Conservation (phyloP, 202 grass and related monocot species). For the Setaria italica region DNA sequence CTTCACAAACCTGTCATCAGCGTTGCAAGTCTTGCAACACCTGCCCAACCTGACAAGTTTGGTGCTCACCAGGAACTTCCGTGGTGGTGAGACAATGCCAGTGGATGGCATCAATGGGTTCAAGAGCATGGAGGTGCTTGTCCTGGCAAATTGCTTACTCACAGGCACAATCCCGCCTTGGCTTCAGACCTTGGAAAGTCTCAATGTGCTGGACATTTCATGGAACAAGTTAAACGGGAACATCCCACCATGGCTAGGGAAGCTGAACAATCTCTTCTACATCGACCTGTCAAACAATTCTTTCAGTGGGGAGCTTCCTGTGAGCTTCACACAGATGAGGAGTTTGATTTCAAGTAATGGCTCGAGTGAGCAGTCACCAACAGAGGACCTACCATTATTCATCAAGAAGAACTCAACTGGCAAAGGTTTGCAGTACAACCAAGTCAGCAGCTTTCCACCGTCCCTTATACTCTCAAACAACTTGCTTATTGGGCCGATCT, state of each 20-base stretch:
- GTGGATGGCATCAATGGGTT: slow-evolving; percentile 72
- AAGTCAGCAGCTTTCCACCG: slow-evolving; percentile 80
- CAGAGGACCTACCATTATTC: slow-evolving; percentile 66
- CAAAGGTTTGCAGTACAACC: slow-evolving; percentile 84
- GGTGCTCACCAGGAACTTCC: slow-evolving; percentile 82
- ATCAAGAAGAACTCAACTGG: slow-evolving; percentile 69
- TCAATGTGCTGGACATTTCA: slow-evolving; percentile 85
- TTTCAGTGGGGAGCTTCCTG: slow-evolving; percentile 70
- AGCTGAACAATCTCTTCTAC: slow-evolving; percentile 78
- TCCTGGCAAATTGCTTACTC: slow-evolving; percentile 82
- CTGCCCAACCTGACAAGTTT: slow-evolving; percentile 66
- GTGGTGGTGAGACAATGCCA: slow-evolving; percentile 64
- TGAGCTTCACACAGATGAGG: slow-evolving; percentile 69
- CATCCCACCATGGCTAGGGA: slow-evolving; percentile 63
- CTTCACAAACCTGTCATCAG: slow-evolving; percentile 61
- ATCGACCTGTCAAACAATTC: slow-evolving; percentile 90
- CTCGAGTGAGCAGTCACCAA: slow-evolving; percentile 43
- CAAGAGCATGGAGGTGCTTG: slow-evolving; percentile 70
- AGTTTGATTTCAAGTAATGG: slow-evolving; percentile 51
- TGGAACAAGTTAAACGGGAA: slow-evolving; percentile 78
- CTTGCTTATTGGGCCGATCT: slow-evolving; percentile 58
- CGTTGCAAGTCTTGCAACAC: slow-evolving; percentile 75
- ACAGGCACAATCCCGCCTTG: slow-evolving; percentile 60
- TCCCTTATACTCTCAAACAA: slow-evolving; percentile 74
- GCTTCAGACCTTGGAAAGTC: slow-evolving; percentile 52